Percentiles rank a stretch among this genome's conserved stretches.
These are phyloP conservation scores for Malassezia japonica DNA, from an alignment of 1,284 basidiomycete species.

Conservation along the genomic window DNA sequence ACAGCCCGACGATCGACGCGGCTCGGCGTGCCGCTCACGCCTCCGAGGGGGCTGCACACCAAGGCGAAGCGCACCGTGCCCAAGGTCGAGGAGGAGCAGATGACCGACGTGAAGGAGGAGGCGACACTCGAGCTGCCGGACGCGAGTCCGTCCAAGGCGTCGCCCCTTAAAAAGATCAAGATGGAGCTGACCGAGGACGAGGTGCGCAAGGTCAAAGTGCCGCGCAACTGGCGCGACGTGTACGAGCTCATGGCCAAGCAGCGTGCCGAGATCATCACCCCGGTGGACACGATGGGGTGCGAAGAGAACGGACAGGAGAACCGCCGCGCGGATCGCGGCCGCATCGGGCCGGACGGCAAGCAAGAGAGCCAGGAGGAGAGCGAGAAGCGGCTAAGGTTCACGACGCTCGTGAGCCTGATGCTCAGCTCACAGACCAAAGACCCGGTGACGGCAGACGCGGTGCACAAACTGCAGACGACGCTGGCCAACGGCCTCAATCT, in stretches of 20 bases:
- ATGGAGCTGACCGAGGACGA: constrained; percentile 34
- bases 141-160: constrained; percentile 5
- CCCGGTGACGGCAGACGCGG: constrained; percentile 63
- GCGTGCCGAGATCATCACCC: constrained; percentile 36
- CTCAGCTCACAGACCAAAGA: constrained; percentile 78
- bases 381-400: constrained; percentile 63
- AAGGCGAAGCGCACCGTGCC: not conserved
- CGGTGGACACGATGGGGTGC: constrained; percentile 48
- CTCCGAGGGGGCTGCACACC: not conserved
- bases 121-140: not conserved
- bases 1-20: not conserved
- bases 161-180: constrained; percentile 38
- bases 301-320: constrained; percentile 36
- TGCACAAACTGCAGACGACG: constrained; percentile 62
- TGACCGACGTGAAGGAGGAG: not conserved
- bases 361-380: constrained; percentile 23
- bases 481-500: constrained; percentile 70
- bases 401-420: constrained; percentile 85
- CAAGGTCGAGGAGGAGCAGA: constrained; percentile 1
- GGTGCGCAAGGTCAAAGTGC: constrained; percentile 24
- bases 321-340: constrained; percentile 26
- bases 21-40: not conserved
- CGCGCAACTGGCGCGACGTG: constrained; percentile 27
- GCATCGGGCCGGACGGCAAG: constrained; percentile 8
- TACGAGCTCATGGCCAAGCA: constrained; percentile 27